Evolutionary conservation across 2,329 filamentous ascomycete species (phyloP), one percentile per base, ranked within the genome.

Genomic region (Xylariaceae sp.): DNA sequence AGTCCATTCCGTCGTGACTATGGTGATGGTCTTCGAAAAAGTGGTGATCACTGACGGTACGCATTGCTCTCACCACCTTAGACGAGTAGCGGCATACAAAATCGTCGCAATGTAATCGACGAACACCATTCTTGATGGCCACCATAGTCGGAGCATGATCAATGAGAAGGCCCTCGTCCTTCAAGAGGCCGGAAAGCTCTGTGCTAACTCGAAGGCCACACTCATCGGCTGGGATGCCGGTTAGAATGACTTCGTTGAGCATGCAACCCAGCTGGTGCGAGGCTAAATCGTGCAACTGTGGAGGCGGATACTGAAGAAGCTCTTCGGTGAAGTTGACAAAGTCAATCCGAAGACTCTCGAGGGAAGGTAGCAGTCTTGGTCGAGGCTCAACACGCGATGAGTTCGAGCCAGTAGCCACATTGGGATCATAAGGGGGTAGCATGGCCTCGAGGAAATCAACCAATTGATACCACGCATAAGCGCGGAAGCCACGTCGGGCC

Each of bases 391-490:
- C 8, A 56, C 41, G 28, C 47, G 29, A 47, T 43, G 21, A 40
- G 40, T 21, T 58, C 12, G 34, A 26, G 23, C 65, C 69, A 16
- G 37, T 19, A 23, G 41, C 65, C 40, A 72, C 70, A 24, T 66
- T 60, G 5, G 80, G 79, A 52, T 81, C 77, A 64, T 75, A 80
- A 0, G 82, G 82, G 2, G 82, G 76, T n/a, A 80, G 73, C 49
- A 85, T 67, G 4, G 78, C 80, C 48, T 75, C 71, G 19, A 85
- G 69, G 53, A 84, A 84, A 65, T 84, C 82, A 11, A 78, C 71
- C 26, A 83, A 72, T 64, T 84, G 82, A 29, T 75, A 76, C 81
- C 81, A 84, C 3, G 79, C 75, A 67, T 84, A 85, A 63, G 78
- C 80, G 43, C 81, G 78, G 58, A 84, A 83, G 16, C 81, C 81